Percentiles rank a stretch among this genome's conserved stretches.
Conservation (phyloP, 768 basidiomycete genomes). For the Steccherinum ochraceum region DNA sequence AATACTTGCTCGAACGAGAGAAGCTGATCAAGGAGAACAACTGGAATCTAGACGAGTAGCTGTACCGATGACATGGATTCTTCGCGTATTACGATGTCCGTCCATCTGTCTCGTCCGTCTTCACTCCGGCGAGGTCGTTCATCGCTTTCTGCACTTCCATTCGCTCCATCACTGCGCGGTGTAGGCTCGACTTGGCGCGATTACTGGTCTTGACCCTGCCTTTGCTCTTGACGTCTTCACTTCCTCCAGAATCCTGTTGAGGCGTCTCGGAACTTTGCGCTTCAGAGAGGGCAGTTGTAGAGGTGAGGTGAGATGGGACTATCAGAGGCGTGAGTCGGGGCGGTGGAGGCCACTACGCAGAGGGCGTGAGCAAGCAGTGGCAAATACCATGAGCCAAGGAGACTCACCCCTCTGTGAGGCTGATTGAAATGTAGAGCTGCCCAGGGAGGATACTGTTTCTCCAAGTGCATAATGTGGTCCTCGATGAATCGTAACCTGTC, state of each 20-base stretch:
- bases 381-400: slow-evolving; percentile 2
- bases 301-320: slow-evolving; percentile 60
- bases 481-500: slow-evolving; percentile 66
- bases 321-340: slow-evolving; percentile 74
- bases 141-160: slow-evolving; percentile 71
- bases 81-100: too few relatives aligned
- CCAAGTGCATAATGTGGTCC: slow-evolving; percentile 68
- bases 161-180: slow-evolving; percentile 68
- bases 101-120: not conserved
- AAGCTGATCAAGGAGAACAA: slow-evolving; percentile 77
- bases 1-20: slow-evolving; percentile 77
- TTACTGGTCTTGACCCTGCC: slow-evolving; percentile 17
- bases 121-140: slow-evolving; percentile 33
- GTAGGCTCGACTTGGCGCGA: slow-evolving; percentile 55
- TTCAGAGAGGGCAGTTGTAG: slow-evolving; percentile 6
- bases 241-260: slow-evolving; percentile 1
- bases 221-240: slow-evolving; percentile 9
- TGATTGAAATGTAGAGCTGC: slow-evolving; percentile 86
- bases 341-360: slow-evolving; percentile 78
- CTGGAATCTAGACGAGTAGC: slow-evolving; percentile 55
- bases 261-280: not conserved
- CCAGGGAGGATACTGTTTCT: slow-evolving; percentile 84
- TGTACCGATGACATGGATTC: not conserved
- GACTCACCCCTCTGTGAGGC: slow-evolving; percentile 68
- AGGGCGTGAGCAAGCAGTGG: not conserved